Base-by-base conservation (phyloP, 1,284 basidiomycete species). In the Trametes pubescens region DNA sequence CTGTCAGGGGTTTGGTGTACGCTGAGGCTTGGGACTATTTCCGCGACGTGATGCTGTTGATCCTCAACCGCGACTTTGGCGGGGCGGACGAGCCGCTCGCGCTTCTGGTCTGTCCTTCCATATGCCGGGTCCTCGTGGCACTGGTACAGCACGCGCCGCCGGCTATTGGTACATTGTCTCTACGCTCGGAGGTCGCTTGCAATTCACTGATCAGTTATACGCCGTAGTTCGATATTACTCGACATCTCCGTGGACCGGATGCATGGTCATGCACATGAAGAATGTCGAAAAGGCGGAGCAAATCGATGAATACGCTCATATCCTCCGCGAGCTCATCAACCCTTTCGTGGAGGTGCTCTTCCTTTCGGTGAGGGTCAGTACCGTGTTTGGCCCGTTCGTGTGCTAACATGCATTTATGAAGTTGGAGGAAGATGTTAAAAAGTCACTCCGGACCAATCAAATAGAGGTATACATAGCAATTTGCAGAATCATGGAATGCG, bases 1-100 rank as follows among this genome's bases (percentile, higher is more conserved):
- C 65, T 13, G 70, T 69, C 44, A 79, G 82, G 57, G 59, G 77
- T 6, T 70, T 87, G 37, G 70, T 74, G 35, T 78, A 76, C 57
- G 75, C 80, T 2, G 88, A 89, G 71, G 80, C 82, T 43, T 86
- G 86, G 83, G 77, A 84, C 57, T 80, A 83, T 68, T 72, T 91
- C 51, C 75, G 83, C 35, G 83, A 87, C 60, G 75, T 77, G 1
- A 71, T 87, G 4, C 65, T 86, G 11, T 73, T 84, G 34, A 82
- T 86, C 44, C 69, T 85, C 35, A 77, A 78, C 32, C 77, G 74
- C 44, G 75, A 82, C 34, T 81, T 80, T 62, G 43, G 75, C 13
- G 79, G 73, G 34, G 80, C 82, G 44, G 81, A 86, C 37, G 82
- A 84, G 60, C 74, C 82, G 2, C 75, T 89, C 26, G 82, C 83